Conservation (phyloP, 495 filamentous ascomycete species). For the Halenospora varia region DNA sequence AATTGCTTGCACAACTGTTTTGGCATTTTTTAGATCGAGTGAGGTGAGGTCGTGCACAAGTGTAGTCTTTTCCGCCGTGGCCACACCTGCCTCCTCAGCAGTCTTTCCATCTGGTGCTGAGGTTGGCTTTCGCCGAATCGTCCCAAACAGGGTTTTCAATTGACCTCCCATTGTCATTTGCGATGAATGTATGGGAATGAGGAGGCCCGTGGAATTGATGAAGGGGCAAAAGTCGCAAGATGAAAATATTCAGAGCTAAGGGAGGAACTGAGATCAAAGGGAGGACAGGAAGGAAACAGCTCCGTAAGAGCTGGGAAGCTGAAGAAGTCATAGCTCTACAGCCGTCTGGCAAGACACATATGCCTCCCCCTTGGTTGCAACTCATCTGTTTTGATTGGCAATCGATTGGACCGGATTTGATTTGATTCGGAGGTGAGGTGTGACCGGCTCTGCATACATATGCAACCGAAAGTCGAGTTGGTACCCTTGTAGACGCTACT, state of each 20-base stretch:
- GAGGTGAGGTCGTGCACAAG: slow-evolving; percentile 29
- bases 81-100: slow-evolving; percentile 22
- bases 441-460: neutral
- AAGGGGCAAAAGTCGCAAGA: too few species aligned
- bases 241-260: neutral
- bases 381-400: neutral
- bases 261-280: too few species aligned
- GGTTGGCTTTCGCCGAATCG: slow-evolving; percentile 29
- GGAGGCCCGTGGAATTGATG: neutral
- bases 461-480: too few species aligned
- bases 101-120: slow-evolving; percentile 31
- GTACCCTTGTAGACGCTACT: neutral
- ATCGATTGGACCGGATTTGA: neutral
- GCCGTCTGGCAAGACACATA: neutral
- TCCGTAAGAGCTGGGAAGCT: too few species aligned
- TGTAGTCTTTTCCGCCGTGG: slow-evolving; percentile 23
- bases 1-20: slow-evolving; percentile 27
- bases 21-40: slow-evolving; percentile 26
- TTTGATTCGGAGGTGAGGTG: neutral
- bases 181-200: neutral
- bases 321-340: neutral
- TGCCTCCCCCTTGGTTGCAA: neutral
- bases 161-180: slow-evolving; percentile 14
- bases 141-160: slow-evolving; percentile 27
- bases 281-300: too few species aligned